These are phyloP conservation scores for Gaultheria prostrata DNA, from an alignment of 148 eudicot genomes.

Conservation along the genomic window DNA sequence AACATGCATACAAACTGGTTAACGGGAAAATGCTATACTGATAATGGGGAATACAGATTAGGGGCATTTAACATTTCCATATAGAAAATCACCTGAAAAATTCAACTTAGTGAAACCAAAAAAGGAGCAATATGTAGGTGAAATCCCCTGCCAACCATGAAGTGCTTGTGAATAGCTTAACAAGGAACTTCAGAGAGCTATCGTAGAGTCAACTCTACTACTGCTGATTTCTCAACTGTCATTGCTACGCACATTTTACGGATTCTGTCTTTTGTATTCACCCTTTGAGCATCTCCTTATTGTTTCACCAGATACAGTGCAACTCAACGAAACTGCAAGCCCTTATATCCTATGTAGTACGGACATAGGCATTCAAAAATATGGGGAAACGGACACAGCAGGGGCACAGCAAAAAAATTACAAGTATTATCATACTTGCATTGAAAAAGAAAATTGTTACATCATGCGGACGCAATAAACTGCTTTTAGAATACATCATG, in stretches of 20 bases:
- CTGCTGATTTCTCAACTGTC: background rate
- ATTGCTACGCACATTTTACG: background rate
- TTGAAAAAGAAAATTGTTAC: background rate
- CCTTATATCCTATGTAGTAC: background rate
- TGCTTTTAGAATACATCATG: too few relatives aligned
- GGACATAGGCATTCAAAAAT: background rate
- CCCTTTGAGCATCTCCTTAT: background rate
- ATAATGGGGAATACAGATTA: background rate
- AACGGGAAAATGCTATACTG: background rate
- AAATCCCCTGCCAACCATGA: background rate
- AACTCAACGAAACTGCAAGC: background rate
- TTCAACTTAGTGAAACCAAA: background rate
- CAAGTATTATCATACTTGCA: background rate
- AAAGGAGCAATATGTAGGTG: background rate
- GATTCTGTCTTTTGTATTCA: background rate
- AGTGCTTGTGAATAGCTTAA: background rate
- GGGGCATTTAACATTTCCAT: background rate
- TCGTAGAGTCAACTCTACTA: background rate
- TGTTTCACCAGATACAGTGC: background rate
- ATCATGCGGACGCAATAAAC: background rate
- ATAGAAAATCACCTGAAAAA: background rate
- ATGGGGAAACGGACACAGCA: background rate
- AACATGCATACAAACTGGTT: background rate
- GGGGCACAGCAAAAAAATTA: background rate
- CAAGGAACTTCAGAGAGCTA: background rate